Conservation (phyloP, 192 early-diverging fungal species). For the Coemansia aciculifera region DNA sequence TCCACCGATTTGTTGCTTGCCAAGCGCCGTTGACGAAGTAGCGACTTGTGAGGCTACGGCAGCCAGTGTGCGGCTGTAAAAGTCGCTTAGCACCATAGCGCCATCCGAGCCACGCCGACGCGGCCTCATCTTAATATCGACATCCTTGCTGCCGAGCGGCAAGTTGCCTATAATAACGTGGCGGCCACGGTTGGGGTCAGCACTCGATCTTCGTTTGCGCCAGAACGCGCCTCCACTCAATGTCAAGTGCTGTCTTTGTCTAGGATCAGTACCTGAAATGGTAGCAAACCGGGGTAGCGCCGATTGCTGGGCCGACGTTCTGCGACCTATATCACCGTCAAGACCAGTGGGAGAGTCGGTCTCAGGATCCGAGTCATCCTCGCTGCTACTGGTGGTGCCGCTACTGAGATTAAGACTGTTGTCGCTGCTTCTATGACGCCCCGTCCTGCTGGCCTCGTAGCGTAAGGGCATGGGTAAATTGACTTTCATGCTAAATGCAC, state of each 20-base stretch:
- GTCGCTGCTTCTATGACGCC: conserved; percentile 3
- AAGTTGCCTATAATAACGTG: conserved; percentile 12
- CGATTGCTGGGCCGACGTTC: not conserved
- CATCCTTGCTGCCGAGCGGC: conserved; percentile 1
- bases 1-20: not conserved
- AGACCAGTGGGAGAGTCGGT: conserved; percentile 11
- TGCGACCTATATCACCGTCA: not conserved
- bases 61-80: conserved; percentile 26
- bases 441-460: conserved; percentile 29
- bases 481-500: conserved; percentile 42
- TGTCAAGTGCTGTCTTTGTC: not conserved
- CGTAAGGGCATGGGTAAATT: conserved; percentile 50
- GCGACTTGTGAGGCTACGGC: conserved; percentile 2
- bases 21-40: not conserved
- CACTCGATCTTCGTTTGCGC: conserved; percentile 6
- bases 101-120: conserved; percentile 42
- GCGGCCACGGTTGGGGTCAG: not conserved
- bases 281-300: conserved; percentile 15
- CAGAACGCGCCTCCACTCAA: not conserved
- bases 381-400: conserved; percentile 18
- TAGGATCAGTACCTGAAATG: not conserved
- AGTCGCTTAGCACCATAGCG: conserved; percentile 34
- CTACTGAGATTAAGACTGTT: conserved; percentile 4
- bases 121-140: conserved; percentile 1
- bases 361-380: conserved; percentile 21